Conservation (phyloP, 2,329 filamentous ascomycete species). For the Claviceps pazoutovae region DNA sequence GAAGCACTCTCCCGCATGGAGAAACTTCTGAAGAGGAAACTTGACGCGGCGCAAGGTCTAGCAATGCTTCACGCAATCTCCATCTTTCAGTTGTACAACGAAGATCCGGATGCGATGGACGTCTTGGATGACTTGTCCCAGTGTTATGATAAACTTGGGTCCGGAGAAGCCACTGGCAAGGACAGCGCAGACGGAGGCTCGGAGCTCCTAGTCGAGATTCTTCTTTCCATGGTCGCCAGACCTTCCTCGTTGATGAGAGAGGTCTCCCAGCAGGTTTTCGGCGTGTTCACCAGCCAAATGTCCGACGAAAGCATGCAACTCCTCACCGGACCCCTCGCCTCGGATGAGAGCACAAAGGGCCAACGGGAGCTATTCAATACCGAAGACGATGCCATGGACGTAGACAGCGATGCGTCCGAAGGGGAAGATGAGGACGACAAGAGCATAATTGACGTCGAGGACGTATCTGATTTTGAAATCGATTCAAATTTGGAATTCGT, state of each 20-base stretch:
- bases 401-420: constrained; percentile 29
- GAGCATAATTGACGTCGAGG: constrained; percentile 6
- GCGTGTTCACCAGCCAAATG: constrained; percentile 63
- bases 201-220: constrained; percentile 68
- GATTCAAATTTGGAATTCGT: constrained; percentile 37
- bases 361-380: constrained; percentile 75
- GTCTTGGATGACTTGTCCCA: constrained; percentile 70
- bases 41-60: constrained; percentile 44
- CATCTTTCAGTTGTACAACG: constrained; percentile 79
- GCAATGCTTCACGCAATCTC: constrained; percentile 73
- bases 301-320: constrained; percentile 57
- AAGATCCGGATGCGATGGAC: constrained; percentile 71
- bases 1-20: constrained; percentile 38
- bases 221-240: constrained; percentile 80
- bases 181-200: constrained; percentile 45
- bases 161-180: constrained; percentile 29
- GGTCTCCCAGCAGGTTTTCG: constrained; percentile 78
- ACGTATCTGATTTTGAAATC: constrained; percentile 8
- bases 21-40: constrained; percentile 33
- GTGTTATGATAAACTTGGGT: constrained; percentile 54
- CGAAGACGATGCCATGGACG: constrained; percentile 44
- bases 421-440: constrained; percentile 24
- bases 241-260: constrained; percentile 74
- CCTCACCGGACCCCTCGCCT: constrained; percentile 53
- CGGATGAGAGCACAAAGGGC: constrained; percentile 68